Percentiles rank a stretch among this genome's conserved stretches.
phyloP scores from a whole-genome alignment of 176 grass and related monocot genomes.

The Cenchrus fungigraminus region DNA sequence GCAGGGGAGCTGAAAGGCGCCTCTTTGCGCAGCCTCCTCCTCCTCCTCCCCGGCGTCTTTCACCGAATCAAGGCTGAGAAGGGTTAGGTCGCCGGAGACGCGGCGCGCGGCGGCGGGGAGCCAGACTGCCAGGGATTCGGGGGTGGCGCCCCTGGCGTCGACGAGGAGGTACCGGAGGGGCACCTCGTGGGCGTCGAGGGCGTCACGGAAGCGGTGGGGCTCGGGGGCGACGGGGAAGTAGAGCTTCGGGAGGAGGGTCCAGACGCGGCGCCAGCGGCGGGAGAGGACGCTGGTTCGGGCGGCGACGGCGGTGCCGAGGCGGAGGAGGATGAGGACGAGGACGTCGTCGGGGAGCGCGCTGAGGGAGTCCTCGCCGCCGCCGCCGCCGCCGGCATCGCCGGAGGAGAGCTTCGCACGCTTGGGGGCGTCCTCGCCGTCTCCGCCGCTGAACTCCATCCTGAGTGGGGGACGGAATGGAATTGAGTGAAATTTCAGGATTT shows the following conservation, averaged over 20 bases:
- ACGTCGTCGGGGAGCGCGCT: slow-evolving; percentile 30
- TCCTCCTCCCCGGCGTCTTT: not conserved
- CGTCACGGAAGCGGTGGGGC: not conserved
- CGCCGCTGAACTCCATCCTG: too few species aligned
- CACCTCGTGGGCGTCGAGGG: not conserved
- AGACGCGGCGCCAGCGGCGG: slow-evolving; percentile 41
- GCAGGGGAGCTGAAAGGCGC: slow-evolving; percentile 20
- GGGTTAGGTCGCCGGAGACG: not conserved
- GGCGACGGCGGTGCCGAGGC: not conserved
- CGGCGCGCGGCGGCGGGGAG: slow-evolving; percentile 34
- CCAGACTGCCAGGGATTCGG: slow-evolving; percentile 2
- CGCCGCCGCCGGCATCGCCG: not conserved
- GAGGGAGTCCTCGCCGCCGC: slow-evolving; percentile 26
- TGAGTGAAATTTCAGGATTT: too few species aligned
- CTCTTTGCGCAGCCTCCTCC: not conserved
- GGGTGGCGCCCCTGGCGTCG: not conserved
- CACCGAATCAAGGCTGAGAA: not conserved
- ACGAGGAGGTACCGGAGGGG: not conserved
- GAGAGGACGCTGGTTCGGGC: slow-evolving; percentile 36
- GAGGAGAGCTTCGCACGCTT: slow-evolving; percentile 17
- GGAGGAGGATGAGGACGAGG: slow-evolving; percentile 30
- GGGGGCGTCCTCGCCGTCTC: not conserved
- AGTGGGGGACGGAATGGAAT: too few species aligned
- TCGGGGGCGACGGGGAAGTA: not conserved
- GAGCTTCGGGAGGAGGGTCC: slow-evolving; percentile 30